Conservation (phyloP, 2,329 filamentous ascomycete species). For the Cladorrhinum sp. region DNA sequence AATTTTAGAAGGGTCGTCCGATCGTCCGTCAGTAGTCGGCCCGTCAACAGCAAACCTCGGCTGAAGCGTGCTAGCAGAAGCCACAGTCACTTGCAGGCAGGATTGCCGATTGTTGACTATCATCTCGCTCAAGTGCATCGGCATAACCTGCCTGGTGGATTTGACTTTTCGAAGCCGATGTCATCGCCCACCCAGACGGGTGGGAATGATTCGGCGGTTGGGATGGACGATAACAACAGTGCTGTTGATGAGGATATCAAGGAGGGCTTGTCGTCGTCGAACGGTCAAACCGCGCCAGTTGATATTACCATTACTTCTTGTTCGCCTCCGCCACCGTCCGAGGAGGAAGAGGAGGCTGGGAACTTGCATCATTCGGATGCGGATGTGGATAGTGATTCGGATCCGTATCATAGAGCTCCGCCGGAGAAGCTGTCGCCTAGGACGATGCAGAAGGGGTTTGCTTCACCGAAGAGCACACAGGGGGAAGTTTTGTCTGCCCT, state of each 20-base stretch:
- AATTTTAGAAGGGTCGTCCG: constrained; percentile 14
- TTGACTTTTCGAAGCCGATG: constrained; percentile 26
- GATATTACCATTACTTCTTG: constrained; percentile 1
- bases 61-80: constrained; percentile 26
- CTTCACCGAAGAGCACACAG: too few species aligned
- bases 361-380: constrained; percentile 3
- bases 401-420: constrained; percentile 1
- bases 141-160: constrained; percentile 9
- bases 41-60: constrained; percentile 20
- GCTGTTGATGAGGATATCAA: constrained; percentile 5
- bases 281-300: not conserved
- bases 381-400: constrained; percentile 8
- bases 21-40: not conserved
- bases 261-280: not conserved
- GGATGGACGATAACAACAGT: constrained; percentile 11
- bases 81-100: constrained; percentile 22
- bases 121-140: constrained; percentile 4
- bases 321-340: not conserved
- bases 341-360: not conserved
- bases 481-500: too few species aligned
- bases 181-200: constrained; percentile 12
- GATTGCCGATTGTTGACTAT: constrained; percentile 10
- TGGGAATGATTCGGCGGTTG: constrained; percentile 18
- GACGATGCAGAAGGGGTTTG: not conserved
- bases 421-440: not conserved